These are phyloP conservation scores for Brasilioporus rufonigricans DNA, from an alignment of 768 basidiomycete species.

Conservation along the genomic window DNA sequence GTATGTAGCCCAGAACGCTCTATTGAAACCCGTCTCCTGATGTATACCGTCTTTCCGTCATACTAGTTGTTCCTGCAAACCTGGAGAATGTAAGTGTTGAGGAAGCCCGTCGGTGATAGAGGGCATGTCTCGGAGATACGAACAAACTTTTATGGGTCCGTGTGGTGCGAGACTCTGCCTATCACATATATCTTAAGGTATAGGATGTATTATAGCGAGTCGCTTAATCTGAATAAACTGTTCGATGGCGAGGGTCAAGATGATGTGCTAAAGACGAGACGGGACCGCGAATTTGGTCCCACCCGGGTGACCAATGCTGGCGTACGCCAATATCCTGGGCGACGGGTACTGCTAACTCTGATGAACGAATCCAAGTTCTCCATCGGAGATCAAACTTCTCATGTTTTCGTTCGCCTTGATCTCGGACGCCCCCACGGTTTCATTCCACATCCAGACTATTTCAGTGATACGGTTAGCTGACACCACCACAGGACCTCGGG, in stretches of 20 bases:
- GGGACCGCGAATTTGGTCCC: too few species aligned
- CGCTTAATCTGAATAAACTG: neutral
- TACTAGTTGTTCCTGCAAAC: conserved; percentile 12
- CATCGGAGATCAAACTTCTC: too few species aligned
- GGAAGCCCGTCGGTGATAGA: too few species aligned
- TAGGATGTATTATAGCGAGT: neutral
- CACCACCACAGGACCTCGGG: too few species aligned
- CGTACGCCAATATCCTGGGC: too few species aligned
- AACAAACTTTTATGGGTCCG: neutral
- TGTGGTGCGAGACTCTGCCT: neutral
- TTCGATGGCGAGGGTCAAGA: neutral
- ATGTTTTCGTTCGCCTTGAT: neutral
- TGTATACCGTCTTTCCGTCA: neutral
- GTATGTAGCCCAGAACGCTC: neutral
- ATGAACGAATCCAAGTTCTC: too few species aligned
- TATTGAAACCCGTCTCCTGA: neutral
- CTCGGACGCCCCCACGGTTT: too few species aligned
- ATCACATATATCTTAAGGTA: neutral
- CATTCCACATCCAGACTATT: too few species aligned
- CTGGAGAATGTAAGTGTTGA: conserved; percentile 17
- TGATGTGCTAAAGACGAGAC: neutral
- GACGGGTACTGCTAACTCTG: too few species aligned
- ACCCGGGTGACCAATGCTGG: too few species aligned
- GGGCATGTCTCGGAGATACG: neutral
- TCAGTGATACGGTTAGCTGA: too few species aligned